Evolutionary conservation across 2,329 filamentous ascomycete genomes (phyloP).

Genomic region (Colletotrichum limetticola): DNA sequence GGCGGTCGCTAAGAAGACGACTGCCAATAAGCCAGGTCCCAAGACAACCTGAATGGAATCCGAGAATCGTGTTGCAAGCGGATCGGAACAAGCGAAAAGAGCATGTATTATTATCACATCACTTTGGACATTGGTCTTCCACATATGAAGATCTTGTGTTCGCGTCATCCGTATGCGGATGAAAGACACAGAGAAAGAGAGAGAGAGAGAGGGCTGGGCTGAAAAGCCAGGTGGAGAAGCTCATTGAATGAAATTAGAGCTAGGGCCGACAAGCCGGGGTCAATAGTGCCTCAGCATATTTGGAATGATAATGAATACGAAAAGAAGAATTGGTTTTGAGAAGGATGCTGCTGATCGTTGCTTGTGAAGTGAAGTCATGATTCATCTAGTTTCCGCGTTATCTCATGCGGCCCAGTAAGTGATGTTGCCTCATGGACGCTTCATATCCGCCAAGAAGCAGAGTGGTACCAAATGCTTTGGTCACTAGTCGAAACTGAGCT

Average conservation of each 20-base stretch:
- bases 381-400: no score
- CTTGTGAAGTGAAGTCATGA: not conserved
- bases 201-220: conserved; percentile 3
- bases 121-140: conserved; percentile 22
- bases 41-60: not conserved
- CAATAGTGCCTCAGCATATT: conserved; percentile 1
- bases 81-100: conserved; percentile 15
- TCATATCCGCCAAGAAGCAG: no score
- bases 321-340: not conserved
- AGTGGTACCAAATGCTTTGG: no score
- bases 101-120: conserved; percentile 30
- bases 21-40: not conserved
- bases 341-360: not conserved
- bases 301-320: conserved; percentile 35
- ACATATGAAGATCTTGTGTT: conserved; percentile 7
- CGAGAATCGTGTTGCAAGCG: not conserved
- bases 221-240: conserved; percentile 4
- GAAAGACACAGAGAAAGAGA: conserved; percentile 3
- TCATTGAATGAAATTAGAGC: conserved; percentile 3
- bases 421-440: not conserved
- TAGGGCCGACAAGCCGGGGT: conserved; percentile 15
- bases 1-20: not conserved
- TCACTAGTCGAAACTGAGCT: not conserved
- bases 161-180: not conserved
- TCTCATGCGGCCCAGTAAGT: not conserved